Percentiles rank a stretch among this genome's conserved stretches.
These are phyloP conservation scores for Aureobasidium sp. DNA, from an alignment of 2,329 filamentous ascomycete genomes.

Conservation along the genomic window DNA sequence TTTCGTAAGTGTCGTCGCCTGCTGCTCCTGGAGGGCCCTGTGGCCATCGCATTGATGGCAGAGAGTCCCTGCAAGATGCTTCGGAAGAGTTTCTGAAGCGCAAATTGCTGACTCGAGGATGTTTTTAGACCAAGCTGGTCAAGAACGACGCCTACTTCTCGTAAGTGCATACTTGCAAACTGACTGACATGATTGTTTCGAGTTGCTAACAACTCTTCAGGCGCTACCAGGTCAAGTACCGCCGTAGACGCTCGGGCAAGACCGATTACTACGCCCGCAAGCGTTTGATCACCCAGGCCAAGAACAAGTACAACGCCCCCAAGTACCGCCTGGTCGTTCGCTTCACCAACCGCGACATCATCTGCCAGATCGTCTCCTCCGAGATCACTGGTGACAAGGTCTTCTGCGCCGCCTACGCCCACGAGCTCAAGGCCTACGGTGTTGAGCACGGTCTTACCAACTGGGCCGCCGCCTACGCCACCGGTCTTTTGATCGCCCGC, in stretches of 20 bases:
- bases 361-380: conserved; percentile 92
- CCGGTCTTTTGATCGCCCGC: conserved; percentile 93
- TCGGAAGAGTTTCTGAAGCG: conserved; percentile 90
- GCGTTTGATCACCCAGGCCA: conserved; percentile 98
- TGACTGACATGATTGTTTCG: not conserved
- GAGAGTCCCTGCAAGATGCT: conserved; percentile 97
- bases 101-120: conserved; percentile 98
- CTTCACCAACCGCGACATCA: conserved; percentile 79
- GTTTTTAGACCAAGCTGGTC: conserved; percentile 75
- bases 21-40: not conserved
- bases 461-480: conserved; percentile 97
- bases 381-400: conserved; percentile 98
- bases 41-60: conserved; percentile 8
- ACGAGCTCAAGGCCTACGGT: conserved; percentile 97
- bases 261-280: conserved; percentile 99
- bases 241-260: conserved; percentile 91
- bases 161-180: conserved; percentile 49
- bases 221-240: conserved; percentile 99
- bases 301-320: conserved; percentile 99
- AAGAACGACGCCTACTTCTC: conserved; percentile 99
- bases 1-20: conserved; percentile 38
- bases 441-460: conserved; percentile 99
- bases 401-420: conserved; percentile 83
- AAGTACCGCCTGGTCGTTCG: conserved; percentile 99
- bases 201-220: conserved; percentile 42